These are phyloP conservation scores for Candida stauntonica DNA, from an alignment of 805 yeast genomes.

Conservation along the genomic window DNA sequence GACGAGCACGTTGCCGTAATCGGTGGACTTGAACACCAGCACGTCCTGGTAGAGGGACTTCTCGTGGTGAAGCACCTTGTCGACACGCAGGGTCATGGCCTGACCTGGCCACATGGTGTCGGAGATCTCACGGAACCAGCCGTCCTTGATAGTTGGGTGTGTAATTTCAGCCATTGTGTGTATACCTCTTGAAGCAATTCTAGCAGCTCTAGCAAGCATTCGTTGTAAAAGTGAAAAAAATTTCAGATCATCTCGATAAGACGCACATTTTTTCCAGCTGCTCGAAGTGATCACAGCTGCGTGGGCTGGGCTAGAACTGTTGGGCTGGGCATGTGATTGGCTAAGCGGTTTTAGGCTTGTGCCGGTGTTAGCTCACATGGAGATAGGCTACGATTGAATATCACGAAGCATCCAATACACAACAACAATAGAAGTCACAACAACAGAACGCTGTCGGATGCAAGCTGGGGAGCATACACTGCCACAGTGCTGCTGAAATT, in stretches of 20 bases:
- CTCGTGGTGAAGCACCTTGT: constrained; percentile 79
- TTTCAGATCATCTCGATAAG: not conserved
- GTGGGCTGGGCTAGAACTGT: not conserved
- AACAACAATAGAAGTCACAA: too few species aligned
- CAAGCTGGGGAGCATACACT: too few species aligned
- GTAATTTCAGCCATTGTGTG: constrained; percentile 32
- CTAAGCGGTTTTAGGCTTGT: too few species aligned
- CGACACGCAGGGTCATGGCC: constrained; percentile 89
- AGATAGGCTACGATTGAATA: too few species aligned
- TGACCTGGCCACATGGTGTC: constrained; percentile 99
- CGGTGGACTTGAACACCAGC: constrained; percentile 85
- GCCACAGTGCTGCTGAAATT: too few species aligned
- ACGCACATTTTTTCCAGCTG: not conserved
- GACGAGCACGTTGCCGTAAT: constrained; percentile 93
- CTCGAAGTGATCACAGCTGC: too few species aligned
- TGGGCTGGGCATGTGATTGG: not conserved
- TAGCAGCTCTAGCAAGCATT: not conserved
- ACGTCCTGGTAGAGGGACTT: constrained; percentile 91
- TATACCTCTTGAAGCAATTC: not conserved
- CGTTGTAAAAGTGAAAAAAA: not conserved
- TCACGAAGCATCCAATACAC: too few species aligned
- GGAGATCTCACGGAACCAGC: constrained; percentile 95
- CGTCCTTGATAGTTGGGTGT: constrained; percentile 54
- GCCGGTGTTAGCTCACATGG: too few species aligned
- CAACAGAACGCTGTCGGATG: too few species aligned